Percentiles rank a stretch among this genome's conserved stretches.
Evolutionary conservation across 2,329 filamentous ascomycete genomes (phyloP).

Genomic region (Apiospora kogelbergensis): DNA sequence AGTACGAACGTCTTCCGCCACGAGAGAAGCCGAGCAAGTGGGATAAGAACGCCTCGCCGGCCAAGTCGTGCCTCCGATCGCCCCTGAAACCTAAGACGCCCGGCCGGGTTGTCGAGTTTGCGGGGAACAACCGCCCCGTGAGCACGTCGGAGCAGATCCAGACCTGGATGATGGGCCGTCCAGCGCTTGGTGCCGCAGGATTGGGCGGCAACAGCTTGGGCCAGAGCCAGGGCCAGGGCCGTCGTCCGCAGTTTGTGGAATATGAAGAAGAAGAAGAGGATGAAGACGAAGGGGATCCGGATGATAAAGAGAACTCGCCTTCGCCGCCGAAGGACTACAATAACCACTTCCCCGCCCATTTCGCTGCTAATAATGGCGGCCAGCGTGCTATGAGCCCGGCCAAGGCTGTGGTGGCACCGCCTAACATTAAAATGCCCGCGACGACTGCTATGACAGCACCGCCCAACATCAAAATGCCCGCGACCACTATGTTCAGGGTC

Average conservation of each 20-base stretch:
- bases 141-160: slow-evolving; percentile 45
- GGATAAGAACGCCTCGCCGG: slow-evolving; percentile 52
- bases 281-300: not conserved
- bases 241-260: not conserved
- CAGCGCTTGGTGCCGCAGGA: slow-evolving; percentile 9
- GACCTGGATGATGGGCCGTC: slow-evolving; percentile 22
- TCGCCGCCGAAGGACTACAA: slow-evolving; percentile 19
- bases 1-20: slow-evolving; percentile 37
- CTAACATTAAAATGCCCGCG: not conserved
- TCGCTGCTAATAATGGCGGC: not conserved
- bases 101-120: slow-evolving; percentile 59
- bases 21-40: slow-evolving; percentile 49
- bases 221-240: slow-evolving; percentile 15
- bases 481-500: not conserved
- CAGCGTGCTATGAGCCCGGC: not conserved
- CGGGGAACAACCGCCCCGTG: slow-evolving; percentile 42
- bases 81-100: slow-evolving; percentile 58
- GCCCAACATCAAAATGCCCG: not conserved
- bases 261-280: not conserved
- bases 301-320: slow-evolving; percentile 19
- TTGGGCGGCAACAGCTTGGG: slow-evolving; percentile 10
- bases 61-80: slow-evolving; percentile 57
- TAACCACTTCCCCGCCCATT: not conserved
- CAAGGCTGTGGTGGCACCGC: not conserved
- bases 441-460: not conserved